Evolutionary conservation across 2,329 filamentous ascomycete genomes (phyloP), one percentile per base, ranked within the genome.

Genomic region (Scedosporium boydii): DNA sequence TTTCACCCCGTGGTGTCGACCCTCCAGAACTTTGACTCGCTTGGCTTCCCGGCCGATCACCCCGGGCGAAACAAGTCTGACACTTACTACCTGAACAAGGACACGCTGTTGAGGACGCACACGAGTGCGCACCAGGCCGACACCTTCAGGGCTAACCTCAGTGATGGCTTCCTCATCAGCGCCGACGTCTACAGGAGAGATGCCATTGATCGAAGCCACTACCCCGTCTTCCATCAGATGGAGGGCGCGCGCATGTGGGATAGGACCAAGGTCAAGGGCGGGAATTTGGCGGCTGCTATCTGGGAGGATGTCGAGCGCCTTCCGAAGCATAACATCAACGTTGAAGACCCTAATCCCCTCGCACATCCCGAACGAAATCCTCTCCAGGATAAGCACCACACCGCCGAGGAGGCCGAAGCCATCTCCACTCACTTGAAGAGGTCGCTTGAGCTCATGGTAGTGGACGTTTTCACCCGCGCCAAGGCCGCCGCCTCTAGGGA

Each of bases 221-320:
- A 98, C 75, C 95, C 95, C 0, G 86, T 96, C 63, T 99, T 99
- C 75, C 95, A 99, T 76, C 95, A 99, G 77, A 98, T 98, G 93
- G 95, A 99, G 74, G 93, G 92, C 12, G 93, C 93, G 7, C 83
- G 89, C 68, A 88, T 92, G 61, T 99, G 95, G 93, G 89, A 95
- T 71, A 84, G 91, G 9, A 79, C 72, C 29, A 82, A 78, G 72
- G 83, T 83, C 55, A 59, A 62, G 4, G 78, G 74, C 64, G 81
- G 80, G 18, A 82, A 88, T 66, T 72, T 92, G 18, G 83, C 83
- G 1, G 78, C 84, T 16, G 82, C 84, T 12, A 86, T 98, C 6
- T 84, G 82, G 77, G 81, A 81, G 42, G 91, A 96, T 70, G 68
- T 96, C 29, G 83, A 85, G 61, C 80, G 76, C 61, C 81, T 98